Base-by-base conservation (phyloP, 225 moss, liverwort and hornwort genomes). In the Polytrichum formosum region DNA sequence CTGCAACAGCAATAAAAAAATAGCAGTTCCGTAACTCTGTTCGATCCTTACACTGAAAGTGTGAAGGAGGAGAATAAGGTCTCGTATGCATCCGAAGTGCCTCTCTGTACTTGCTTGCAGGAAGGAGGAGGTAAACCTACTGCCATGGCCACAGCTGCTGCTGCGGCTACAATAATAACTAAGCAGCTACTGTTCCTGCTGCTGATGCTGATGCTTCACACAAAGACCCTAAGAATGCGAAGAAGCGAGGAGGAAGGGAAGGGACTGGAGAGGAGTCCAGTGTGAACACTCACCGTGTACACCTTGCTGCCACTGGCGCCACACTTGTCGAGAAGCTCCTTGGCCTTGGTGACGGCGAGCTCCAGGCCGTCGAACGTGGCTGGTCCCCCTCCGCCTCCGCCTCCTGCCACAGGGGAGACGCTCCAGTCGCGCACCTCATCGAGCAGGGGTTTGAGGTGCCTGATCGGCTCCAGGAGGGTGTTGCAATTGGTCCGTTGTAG, bases 361-460 rank as follows among this genome's bases (percentile, higher is more conserved):
- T 85, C 84, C 70, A 83, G 76, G 6, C 74, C 35, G 53, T 81
- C 76, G 18, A 90, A 77, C 74, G 78, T 75, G 33, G 69, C 35
- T 26, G 69, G 33, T 8, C 68, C 77, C 13, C 46, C 46, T 13
- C 46, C 46, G 46, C 31, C 31, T 31, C 31, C 31, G 31, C 35
- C 35, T 53, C 70, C 78, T 28, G 81, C 70, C 69, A 82, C 54
- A 7, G 74, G 67, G 23, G 21, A 58, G 70, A 75, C 31, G 70
- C 81, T 81, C 26, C 73, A 76, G 53, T 83, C 90, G 46, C 82
- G 87, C 17, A 87, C 84, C 85, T 90, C 90, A 61, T 90, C 81
- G 28, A 90, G 73, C 71, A 90, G 63, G 19, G 87, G 82, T 75
- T 83, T 82, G 80, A 90, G 17, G 22, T 78, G 80, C 85, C 74